Evolutionary conservation across 805 yeast species (phyloP), one percentile per base, ranked within the genome.

Genomic region (Candida stauntonica): DNA sequence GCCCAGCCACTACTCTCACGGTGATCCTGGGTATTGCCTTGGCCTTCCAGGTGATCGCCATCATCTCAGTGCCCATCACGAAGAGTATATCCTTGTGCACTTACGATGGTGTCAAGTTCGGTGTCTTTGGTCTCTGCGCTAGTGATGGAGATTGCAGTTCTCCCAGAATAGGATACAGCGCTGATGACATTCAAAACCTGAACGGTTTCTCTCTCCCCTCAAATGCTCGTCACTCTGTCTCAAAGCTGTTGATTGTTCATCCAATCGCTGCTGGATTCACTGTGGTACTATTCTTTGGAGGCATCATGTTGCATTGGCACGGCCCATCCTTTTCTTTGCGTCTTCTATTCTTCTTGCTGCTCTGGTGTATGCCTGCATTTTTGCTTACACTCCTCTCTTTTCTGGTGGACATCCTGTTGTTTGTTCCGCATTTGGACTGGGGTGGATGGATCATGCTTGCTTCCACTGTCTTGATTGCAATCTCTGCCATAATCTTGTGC

Each of bases 391-490:
- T 89, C 34, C 66, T 91, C 36, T 80, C 89, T 6, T 85, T 91
- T 47, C 63, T 89, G 42, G 86, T 86, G 3, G 98, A 91, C 57
- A 74, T 89, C 27, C 60, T 89, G 29, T 60, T 91, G 35, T 91
- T 91, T 52, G 72, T 81, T 2, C 85, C 89, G 3, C 77, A 79
- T 54, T 63, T 91, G 38, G 72, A 77, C 38, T 88, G 87, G 79
- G 73, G 81, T 31, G 96, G 96, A 18, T 91, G 97, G 97, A 64
- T 83, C 35, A 73, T 85, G 42, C 63, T 89, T 18, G 77, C 77
- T 0, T 75, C 91, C 1, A 75, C 93, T 0, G 73, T 82, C 2
- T 58, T 81, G 23, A 67, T 80, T 32, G 82, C 91, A 0, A 46
- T 81, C 2, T 69, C 77, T 20, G 79, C 86, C 1, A 72, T 87